Conservation (phyloP, 2,329 filamentous ascomycete species). For the Scorias spongiosa region DNA sequence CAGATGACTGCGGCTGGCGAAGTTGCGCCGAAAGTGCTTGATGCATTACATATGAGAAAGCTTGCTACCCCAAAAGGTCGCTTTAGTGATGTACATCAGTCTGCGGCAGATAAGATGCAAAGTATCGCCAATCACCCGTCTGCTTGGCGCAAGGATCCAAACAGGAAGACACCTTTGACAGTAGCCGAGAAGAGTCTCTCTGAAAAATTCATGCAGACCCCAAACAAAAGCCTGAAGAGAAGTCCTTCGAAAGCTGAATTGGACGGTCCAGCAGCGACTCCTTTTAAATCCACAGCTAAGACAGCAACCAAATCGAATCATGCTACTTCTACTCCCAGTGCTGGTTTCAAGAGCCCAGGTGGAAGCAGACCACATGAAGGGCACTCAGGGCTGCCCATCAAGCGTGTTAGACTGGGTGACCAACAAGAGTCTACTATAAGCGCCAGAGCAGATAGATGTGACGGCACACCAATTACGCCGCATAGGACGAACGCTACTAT, state of each 20-base stretch:
- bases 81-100: conserved; percentile 74
- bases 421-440: too few species aligned
- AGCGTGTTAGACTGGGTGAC: too few species aligned
- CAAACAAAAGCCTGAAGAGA: conserved; percentile 31
- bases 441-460: too few species aligned
- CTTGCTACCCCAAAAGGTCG: conserved; percentile 71
- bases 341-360: not conserved
- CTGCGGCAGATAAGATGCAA: conserved; percentile 93
- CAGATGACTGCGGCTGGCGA: conserved; percentile 49
- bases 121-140: conserved; percentile 82
- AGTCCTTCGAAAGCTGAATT: conserved; percentile 47
- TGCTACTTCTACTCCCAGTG: not conserved
- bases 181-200: conserved; percentile 8
- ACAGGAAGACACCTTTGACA: conserved; percentile 1
- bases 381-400: too few species aligned
- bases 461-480: not conserved
- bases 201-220: conserved; percentile 27
- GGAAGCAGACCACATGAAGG: too few species aligned
- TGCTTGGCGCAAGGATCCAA: conserved; percentile 46
- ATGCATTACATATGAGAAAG: conserved; percentile 39
- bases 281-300: conserved; percentile 2
- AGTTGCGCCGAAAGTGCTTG: conserved; percentile 27
- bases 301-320: conserved; percentile 3
- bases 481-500: not conserved
- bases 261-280: conserved; percentile 34